These are phyloP conservation scores for Ganoderma sinense DNA, from an alignment of 1,284 basidiomycete genomes.

Conservation along the genomic window DNA sequence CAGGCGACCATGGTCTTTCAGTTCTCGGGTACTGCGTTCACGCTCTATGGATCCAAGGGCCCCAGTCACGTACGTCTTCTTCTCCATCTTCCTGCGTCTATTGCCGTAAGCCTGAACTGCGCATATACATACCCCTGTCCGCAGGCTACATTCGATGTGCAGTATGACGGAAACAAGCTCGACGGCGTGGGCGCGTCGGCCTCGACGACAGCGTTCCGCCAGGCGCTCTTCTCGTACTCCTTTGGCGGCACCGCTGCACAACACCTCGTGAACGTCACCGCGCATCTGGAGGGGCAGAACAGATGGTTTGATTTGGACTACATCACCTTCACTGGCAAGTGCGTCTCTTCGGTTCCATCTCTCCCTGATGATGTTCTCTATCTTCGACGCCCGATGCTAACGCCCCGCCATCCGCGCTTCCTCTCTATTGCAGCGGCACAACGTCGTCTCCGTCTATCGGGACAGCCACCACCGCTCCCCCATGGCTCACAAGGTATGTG, in stretches of 20 bases:
- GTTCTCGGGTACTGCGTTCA: conserved; percentile 34
- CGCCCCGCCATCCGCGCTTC: neutral
- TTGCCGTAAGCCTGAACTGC: neutral
- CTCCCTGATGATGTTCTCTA: neutral
- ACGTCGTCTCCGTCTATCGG: conserved; percentile 11
- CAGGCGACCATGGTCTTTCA: conserved; percentile 35
- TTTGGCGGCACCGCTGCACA: conserved; percentile 20
- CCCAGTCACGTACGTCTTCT: conserved; percentile 38
- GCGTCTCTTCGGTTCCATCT: conserved; percentile 16
- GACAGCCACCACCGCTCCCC: conserved; percentile 24
- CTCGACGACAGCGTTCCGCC: conserved; percentile 31
- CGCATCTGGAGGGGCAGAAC: conserved; percentile 21
- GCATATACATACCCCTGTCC: neutral
- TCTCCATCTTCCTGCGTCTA: neutral
- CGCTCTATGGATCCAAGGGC: conserved; percentile 39
- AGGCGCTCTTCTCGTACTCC: conserved; percentile 34
- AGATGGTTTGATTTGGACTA: conserved; percentile 41
- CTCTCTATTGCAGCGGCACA: conserved; percentile 1
- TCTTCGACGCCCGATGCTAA: conserved; percentile 4
- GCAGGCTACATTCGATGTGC: conserved; percentile 36
- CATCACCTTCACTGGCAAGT: conserved; percentile 36
- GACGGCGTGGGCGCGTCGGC: conserved; percentile 31
- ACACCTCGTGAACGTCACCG: conserved; percentile 35
- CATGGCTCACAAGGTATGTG: conserved; percentile 27
- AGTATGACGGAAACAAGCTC: conserved; percentile 35